Conservation (phyloP, 192 early-diverging fungal genomes). For the Gryganskiella cystojenkinii region DNA sequence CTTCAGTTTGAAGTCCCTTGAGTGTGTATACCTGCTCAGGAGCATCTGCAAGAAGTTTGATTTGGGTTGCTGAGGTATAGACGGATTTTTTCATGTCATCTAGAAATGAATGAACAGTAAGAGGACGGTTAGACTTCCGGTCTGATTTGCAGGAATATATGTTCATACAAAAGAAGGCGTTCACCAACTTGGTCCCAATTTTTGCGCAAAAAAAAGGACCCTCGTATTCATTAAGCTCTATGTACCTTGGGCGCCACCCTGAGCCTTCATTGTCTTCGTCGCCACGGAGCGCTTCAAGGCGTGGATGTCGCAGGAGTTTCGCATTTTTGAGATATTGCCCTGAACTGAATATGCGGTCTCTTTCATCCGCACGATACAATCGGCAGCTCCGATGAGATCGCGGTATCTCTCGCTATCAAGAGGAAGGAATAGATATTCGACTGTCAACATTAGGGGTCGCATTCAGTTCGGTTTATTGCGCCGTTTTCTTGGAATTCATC, state of each 20-base stretch:
- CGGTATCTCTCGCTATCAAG: conserved; percentile 83
- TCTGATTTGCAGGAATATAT: no score
- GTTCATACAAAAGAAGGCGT: no score
- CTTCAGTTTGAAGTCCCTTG: not conserved
- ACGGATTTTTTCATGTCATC: conserved; percentile 67
- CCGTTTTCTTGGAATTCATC: no score
- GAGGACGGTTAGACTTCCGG: no score
- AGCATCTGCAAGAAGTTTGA: conserved; percentile 86
- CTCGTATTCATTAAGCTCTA: no score
- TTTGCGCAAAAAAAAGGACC: no score
- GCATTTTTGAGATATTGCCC: conserved; percentile 66
- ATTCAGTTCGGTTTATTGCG: no score
- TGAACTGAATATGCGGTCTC: conserved; percentile 63
- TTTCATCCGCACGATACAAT: conserved; percentile 81
- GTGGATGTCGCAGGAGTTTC: conserved; percentile 65
- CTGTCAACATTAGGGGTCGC: no score
- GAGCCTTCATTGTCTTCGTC: conserved; percentile 53
- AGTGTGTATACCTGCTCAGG: conserved; percentile 80
- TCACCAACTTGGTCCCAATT: no score
- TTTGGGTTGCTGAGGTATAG: conserved; percentile 80
- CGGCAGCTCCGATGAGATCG: conserved; percentile 88
- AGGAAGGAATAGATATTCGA: not conserved
- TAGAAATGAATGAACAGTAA: no score
- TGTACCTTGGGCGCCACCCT: conserved; percentile 55
- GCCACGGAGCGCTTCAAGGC: conserved; percentile 58